Conservation (phyloP, 768 basidiomycete genomes). For the Lanmaoa rubissima region DNA sequence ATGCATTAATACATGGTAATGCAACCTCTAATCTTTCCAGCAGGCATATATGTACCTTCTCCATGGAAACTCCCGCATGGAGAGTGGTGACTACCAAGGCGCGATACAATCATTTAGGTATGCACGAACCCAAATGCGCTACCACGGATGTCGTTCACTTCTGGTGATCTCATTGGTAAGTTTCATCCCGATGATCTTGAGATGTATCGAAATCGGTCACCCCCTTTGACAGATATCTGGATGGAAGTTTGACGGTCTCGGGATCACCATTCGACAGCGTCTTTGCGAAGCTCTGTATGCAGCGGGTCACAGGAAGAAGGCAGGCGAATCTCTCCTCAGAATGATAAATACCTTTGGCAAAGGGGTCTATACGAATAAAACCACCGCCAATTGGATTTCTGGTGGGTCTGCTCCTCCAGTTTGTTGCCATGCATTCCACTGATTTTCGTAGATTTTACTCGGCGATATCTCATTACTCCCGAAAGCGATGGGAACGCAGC, state of each 20-base stretch:
- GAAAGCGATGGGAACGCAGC: not conserved
- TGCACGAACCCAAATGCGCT: not conserved
- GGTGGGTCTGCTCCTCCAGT: not conserved
- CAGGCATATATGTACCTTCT: no score
- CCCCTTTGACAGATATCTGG: not conserved
- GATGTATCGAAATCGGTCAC: not conserved
- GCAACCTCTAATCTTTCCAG: no score
- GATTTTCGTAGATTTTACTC: not conserved
- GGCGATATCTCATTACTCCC: not conserved
- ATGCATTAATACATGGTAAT: no score
- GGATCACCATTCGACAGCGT: not conserved
- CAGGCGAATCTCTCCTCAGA: not conserved
- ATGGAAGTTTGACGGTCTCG: constrained; percentile 5
- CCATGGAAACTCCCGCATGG: no score
- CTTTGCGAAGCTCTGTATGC: constrained; percentile 7
- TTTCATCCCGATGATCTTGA: not conserved
- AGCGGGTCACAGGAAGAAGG: not conserved
- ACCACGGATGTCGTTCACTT: not conserved
- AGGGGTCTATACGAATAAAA: not conserved
- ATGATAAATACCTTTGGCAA: not conserved
- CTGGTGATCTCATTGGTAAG: constrained; percentile 10
- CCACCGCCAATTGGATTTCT: not conserved
- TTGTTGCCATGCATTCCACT: not conserved
- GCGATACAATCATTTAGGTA: not conserved
- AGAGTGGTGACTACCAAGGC: not conserved